Percentiles rank a stretch among this genome's conserved stretches.
phyloP scores from a whole-genome alignment of 306 rosid species.

The Cucurbita maxima region DNA sequence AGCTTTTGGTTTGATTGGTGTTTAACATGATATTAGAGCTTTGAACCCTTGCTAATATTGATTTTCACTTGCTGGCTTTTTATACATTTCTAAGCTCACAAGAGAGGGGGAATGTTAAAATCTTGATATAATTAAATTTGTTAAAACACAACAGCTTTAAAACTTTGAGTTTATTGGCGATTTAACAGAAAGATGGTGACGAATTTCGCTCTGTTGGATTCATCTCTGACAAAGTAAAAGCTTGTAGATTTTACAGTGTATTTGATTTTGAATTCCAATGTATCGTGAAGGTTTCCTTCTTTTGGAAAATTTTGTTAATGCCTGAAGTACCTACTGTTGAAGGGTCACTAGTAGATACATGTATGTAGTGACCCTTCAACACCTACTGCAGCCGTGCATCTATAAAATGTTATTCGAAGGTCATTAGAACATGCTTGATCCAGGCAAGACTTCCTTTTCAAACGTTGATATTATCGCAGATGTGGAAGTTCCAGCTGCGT shows the following conservation, averaged over 20 bases:
- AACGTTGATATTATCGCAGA: constrained; percentile 31
- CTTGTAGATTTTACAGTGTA: neutral
- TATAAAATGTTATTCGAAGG: neutral
- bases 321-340: neutral
- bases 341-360: too few species aligned
- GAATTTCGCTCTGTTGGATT: neutral
- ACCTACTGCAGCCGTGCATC: neutral
- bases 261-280: neutral
- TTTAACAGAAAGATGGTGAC: neutral
- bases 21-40: too few species aligned
- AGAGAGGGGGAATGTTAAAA: too few species aligned
- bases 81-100: too few species aligned
- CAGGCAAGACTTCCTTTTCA: constrained; percentile 1
- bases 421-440: neutral
- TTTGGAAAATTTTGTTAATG: neutral
- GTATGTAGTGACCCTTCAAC: too few species aligned
- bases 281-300: neutral
- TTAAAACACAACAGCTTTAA: too few species aligned
- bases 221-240: neutral
- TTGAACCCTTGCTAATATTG: too few species aligned
- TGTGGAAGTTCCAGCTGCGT: constrained; percentile 72
- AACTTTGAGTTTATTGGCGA: too few species aligned
- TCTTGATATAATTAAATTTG: too few species aligned
- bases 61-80: too few species aligned
- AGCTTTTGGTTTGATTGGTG: too few species aligned